A percentile compares a stretch with the other conserved stretches of the same genome.
phyloP scores from a whole-genome alignment of 169 alveolate species.

The Theileria sp. region DNA sequence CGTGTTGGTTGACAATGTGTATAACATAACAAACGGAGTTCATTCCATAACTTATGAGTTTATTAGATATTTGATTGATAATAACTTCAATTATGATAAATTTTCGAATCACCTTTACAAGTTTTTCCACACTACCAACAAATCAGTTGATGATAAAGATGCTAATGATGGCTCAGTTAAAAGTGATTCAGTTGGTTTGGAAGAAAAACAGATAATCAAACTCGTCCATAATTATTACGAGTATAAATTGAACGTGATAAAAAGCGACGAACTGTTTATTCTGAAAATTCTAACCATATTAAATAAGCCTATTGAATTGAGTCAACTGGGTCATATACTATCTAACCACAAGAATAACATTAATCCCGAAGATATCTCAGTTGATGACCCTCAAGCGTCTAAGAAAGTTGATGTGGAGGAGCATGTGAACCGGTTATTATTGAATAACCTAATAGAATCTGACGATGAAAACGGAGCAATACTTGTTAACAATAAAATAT shows the following conservation, averaged over 20 bases:
- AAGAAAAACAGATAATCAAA: background rate
- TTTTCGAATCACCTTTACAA: background rate
- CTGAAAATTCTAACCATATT: slow-evolving; percentile 40
- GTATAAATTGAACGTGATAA: slow-evolving; percentile 33
- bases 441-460: background rate
- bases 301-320: slow-evolving; percentile 23
- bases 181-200: background rate
- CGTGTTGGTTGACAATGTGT: background rate
- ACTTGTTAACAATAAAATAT: background rate
- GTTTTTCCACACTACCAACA: background rate
- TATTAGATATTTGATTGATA: background rate
- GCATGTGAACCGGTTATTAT: background rate
- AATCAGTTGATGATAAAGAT: background rate
- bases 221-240: slow-evolving; percentile 9
- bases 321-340: slow-evolving; percentile 19
- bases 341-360: background rate
- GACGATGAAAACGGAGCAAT: background rate
- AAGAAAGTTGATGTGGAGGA: background rate
- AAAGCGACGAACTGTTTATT: slow-evolving; percentile 46
- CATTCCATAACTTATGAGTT: background rate
- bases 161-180: background rate
- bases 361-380: background rate
- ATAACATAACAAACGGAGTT: slow-evolving; percentile 1
- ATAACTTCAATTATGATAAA: background rate
- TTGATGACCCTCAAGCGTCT: background rate